phyloP scores from a whole-genome alignment of 2,329 filamentous ascomycete species.

The Coleophoma eucalyptorum region DNA sequence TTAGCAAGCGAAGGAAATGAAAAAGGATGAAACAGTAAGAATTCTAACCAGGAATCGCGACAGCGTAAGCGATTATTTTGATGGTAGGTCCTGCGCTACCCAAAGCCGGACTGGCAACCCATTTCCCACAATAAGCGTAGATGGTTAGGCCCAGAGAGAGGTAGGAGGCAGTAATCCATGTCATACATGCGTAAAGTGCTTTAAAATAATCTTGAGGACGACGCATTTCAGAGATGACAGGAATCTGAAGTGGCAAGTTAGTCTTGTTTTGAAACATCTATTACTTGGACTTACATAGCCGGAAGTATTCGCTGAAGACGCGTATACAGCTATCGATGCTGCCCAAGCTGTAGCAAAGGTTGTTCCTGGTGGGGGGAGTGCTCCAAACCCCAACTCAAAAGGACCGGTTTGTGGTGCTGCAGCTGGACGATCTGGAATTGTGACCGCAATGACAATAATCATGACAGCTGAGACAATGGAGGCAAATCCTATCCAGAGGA shows the following conservation, averaged over 20 bases:
- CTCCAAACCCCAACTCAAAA: slow-evolving; percentile 12
- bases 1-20: too few relatives aligned
- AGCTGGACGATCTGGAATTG: slow-evolving; percentile 49
- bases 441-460: slow-evolving; percentile 48
- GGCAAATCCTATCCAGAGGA: slow-evolving; percentile 24
- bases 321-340: slow-evolving; percentile 1
- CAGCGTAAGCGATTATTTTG: slow-evolving; percentile 56
- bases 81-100: slow-evolving; percentile 49
- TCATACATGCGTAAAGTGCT: slow-evolving; percentile 2
- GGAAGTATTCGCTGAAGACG: slow-evolving; percentile 3
- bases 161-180: slow-evolving; percentile 2
- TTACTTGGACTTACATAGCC: slow-evolving; percentile 15
- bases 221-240: slow-evolving; percentile 7
- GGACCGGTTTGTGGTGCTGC: slow-evolving; percentile 46
- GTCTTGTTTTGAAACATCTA: slow-evolving; percentile 25
- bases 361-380: slow-evolving; percentile 24
- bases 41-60: slow-evolving; percentile 37
- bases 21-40: too few relatives aligned
- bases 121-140: slow-evolving; percentile 56
- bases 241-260: slow-evolving; percentile 26
- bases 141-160: slow-evolving; percentile 35
- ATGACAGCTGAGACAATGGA: slow-evolving; percentile 31
- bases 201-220: slow-evolving; percentile 7
- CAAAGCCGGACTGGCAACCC: slow-evolving; percentile 56
- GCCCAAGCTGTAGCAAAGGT: slow-evolving; percentile 12